Evolutionary conservation across 495 filamentous ascomycete genomes (phyloP).

Genomic region (Sphaerosporella brunnea): DNA sequence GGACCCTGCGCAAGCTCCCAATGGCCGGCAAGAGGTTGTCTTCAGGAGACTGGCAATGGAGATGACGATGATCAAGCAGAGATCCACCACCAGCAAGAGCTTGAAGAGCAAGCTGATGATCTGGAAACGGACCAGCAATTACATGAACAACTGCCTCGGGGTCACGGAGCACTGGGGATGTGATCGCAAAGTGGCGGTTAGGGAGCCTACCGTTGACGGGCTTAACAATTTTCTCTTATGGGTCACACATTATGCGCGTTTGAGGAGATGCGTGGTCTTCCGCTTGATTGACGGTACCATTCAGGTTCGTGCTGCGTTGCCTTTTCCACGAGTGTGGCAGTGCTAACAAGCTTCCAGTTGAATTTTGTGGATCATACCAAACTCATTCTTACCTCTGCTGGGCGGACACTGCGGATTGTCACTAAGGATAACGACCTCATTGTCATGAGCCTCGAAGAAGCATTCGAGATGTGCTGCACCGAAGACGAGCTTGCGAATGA

Average conservation of each 20-base stretch:
- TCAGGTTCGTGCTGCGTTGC: conserved; percentile 36
- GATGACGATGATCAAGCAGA: conserved; percentile 47
- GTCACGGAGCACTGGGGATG: conserved; percentile 23
- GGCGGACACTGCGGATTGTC: conserved; percentile 18
- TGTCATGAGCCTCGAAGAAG: conserved; percentile 23
- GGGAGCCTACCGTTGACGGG: conserved; percentile 37
- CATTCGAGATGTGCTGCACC: conserved; percentile 15
- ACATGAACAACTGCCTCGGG: conserved; percentile 52
- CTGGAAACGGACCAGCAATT: conserved; percentile 85
- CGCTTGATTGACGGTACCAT: conserved; percentile 67
- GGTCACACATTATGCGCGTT: conserved; percentile 20
- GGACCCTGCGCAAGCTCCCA: conserved; percentile 9
- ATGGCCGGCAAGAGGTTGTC: conserved; percentile 7
- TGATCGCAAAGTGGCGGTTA: conserved; percentile 53
- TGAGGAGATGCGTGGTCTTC: conserved; percentile 22
- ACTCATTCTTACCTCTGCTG: conserved; percentile 20
- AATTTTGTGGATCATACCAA: conserved; percentile 99
- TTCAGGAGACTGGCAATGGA: conserved; percentile 47
- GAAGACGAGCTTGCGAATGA: conserved; percentile 10
- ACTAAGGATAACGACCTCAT: conserved; percentile 19
- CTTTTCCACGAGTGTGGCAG: background rate
- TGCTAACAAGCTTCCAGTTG: conserved; percentile 32
- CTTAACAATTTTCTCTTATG: conserved; percentile 35
- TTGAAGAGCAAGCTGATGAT: conserved; percentile 49
- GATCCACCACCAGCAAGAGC: conserved; percentile 44